Evolutionary conservation across 352 stramenopile species (phyloP).

Genomic region (Phytophthora sp.): DNA sequence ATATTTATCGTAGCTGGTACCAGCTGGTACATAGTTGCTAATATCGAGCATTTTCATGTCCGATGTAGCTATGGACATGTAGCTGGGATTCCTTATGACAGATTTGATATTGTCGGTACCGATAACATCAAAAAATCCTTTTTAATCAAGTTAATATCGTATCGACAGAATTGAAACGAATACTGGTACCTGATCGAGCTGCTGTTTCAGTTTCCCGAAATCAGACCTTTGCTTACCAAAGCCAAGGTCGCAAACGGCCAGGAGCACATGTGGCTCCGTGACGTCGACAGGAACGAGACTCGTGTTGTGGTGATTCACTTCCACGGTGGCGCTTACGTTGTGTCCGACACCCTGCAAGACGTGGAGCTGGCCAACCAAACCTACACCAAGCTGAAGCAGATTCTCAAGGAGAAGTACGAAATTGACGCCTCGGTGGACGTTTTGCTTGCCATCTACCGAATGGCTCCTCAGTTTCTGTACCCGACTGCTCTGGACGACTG

Average conservation of each 20-base stretch:
- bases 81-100: no score
- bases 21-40: no score
- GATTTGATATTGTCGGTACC: no score
- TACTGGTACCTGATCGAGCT: no score
- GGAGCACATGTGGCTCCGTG: conserved; percentile 18
- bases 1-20: no score
- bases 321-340: conserved; percentile 4
- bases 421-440: conserved; percentile 17
- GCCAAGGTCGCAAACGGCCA: conserved; percentile 10
- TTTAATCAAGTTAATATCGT: no score
- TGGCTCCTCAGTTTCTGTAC: conserved; percentile 19
- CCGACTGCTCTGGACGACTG: conserved; percentile 15
- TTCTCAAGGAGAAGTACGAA: conserved; percentile 16
- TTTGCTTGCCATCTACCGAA: conserved; percentile 14
- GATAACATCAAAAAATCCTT: no score
- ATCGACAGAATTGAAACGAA: no score
- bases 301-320: conserved; percentile 18
- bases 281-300: conserved; percentile 1
- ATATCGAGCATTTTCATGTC: no score
- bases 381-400: conserved; percentile 18
- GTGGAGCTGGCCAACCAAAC: conserved; percentile 14
- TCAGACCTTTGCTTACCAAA: no score
- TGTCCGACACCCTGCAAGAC: conserved; percentile 10
- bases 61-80: no score
- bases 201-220: no score